Evolutionary conservation across 2,329 filamentous ascomycete genomes (phyloP).

Genomic region (Xenoacremonium recifei): DNA sequence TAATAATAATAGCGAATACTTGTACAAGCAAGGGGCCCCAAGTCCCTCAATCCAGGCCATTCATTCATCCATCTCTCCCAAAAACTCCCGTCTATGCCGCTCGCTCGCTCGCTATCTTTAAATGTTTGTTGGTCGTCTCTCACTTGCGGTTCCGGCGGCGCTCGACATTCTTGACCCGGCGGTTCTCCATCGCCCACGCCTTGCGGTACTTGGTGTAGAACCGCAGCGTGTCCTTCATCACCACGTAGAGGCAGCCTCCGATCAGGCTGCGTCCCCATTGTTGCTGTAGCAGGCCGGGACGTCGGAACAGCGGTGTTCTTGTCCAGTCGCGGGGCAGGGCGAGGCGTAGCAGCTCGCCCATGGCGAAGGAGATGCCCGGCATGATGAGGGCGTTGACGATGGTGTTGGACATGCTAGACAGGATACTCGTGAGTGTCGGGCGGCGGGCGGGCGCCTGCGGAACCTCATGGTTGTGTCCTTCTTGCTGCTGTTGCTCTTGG

Average conservation of each 20-base stretch:
- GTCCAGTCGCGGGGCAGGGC: conserved; percentile 70
- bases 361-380: conserved; percentile 74
- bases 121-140: conserved; percentile 7
- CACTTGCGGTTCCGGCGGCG: conserved; percentile 22
- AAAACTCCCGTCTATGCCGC: too few species aligned
- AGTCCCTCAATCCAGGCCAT: too few species aligned
- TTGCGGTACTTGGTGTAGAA: conserved; percentile 64
- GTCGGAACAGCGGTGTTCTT: conserved; percentile 33
- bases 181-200: conserved; percentile 53
- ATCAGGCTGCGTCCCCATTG: conserved; percentile 87
- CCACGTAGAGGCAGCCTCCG: conserved; percentile 84
- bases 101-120: too few species aligned
- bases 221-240: conserved; percentile 68
- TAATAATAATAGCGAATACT: too few species aligned
- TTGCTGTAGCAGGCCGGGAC: conserved; percentile 71
- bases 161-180: conserved; percentile 53
- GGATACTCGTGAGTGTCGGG: conserved; percentile 33
- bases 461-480: conserved; percentile 30
- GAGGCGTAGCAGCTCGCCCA: conserved; percentile 72
- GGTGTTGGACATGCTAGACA: conserved; percentile 46
- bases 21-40: too few species aligned
- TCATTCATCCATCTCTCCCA: too few species aligned
- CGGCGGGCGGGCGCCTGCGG: conserved; percentile 33
- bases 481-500: background rate
- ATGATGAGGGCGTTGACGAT: conserved; percentile 65